A percentile compares a stretch with the other conserved stretches of the same genome.
These are phyloP conservation scores for Miamiensis avidus DNA, from an alignment of 169 alveolate species.

Conservation along the genomic window DNA sequence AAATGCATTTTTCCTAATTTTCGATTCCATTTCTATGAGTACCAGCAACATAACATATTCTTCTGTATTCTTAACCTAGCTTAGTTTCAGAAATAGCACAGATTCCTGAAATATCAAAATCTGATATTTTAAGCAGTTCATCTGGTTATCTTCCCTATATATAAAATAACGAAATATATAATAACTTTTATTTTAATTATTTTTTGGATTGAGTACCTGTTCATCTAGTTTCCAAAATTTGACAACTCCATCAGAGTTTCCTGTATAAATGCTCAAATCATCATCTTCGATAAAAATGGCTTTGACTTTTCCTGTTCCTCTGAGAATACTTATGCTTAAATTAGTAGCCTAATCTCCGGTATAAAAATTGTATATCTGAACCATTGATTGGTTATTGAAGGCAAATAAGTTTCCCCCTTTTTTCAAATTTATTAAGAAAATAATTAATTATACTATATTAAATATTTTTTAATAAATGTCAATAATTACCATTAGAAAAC, in stretches of 20 bases:
- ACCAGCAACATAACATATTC: conserved; percentile 15
- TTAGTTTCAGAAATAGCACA: neutral
- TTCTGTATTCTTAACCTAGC: neutral
- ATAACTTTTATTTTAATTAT: too few relatives aligned
- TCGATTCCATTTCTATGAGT: neutral
- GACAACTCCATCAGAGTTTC: conserved; percentile 90
- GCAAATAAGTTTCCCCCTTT: conserved; percentile 91
- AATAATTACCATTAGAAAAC: conserved; percentile 80
- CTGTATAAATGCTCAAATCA: conserved; percentile 87
- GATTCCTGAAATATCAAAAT: neutral
- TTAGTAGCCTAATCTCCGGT: conserved; percentile 87
- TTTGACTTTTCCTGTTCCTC: conserved; percentile 84
- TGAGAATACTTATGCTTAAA: conserved; percentile 33
- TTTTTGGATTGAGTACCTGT: neutral
- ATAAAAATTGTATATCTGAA: conserved; percentile 87
- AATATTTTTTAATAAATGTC: too few relatives aligned
- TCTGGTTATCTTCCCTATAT: neutral
- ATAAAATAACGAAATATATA: too few relatives aligned
- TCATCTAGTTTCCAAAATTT: conserved; percentile 83
- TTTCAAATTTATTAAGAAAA: too few relatives aligned
- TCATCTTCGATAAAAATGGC: conserved; percentile 90
- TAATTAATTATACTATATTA: too few relatives aligned
- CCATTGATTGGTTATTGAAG: conserved; percentile 82
- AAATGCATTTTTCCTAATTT: conserved; percentile 15
- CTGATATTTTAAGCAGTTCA: neutral